A percentile compares a stretch with the other conserved stretches of the same genome.
Evolutionary conservation across 441 rosid genomes (phyloP).

Genomic region (Francoa sonchifolia): DNA sequence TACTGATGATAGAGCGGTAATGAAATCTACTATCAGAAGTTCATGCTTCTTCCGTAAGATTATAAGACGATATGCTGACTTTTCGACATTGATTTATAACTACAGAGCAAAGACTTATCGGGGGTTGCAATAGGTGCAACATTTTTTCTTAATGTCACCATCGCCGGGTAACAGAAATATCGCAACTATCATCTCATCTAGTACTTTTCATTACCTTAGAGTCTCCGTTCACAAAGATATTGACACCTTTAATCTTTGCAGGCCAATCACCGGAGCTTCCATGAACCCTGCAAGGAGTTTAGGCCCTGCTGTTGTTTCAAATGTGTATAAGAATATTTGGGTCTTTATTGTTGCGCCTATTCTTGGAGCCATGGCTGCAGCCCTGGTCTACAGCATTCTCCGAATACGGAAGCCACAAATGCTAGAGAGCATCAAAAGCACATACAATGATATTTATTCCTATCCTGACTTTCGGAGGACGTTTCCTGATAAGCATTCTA

Average conservation of each 20-base stretch:
- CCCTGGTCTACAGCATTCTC: constrained; percentile 19
- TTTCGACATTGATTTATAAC: not conserved
- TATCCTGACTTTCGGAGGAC: too few species aligned
- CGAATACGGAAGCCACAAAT: constrained; percentile 22
- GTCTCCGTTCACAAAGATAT: not conserved
- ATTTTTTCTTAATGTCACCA: constrained; percentile 21
- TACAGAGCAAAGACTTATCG: constrained; percentile 25
- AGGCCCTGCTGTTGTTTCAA: constrained; percentile 39
- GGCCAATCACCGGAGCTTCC: constrained; percentile 54
- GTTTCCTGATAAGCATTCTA: too few species aligned
- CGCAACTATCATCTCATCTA: not conserved
- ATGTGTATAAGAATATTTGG: constrained; percentile 35
- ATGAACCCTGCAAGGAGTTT: constrained; percentile 56
- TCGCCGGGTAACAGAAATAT: constrained; percentile 30
- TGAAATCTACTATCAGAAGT: not conserved
- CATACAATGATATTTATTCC: constrained; percentile 16
- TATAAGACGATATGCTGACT: not conserved
- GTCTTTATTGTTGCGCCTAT: constrained; percentile 34
- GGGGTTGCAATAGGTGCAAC: constrained; percentile 33
- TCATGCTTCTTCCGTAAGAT: not conserved
- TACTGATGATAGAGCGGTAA: constrained; percentile 36
- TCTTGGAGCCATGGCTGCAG: constrained; percentile 33
- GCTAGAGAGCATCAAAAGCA: constrained; percentile 13
- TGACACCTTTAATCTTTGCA: constrained; percentile 11
- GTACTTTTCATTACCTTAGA: not conserved